Evolutionary conservation across 2,329 filamentous ascomycete species (phyloP), one percentile per base, ranked within the genome.

Genomic region (Fusarium humuli): DNA sequence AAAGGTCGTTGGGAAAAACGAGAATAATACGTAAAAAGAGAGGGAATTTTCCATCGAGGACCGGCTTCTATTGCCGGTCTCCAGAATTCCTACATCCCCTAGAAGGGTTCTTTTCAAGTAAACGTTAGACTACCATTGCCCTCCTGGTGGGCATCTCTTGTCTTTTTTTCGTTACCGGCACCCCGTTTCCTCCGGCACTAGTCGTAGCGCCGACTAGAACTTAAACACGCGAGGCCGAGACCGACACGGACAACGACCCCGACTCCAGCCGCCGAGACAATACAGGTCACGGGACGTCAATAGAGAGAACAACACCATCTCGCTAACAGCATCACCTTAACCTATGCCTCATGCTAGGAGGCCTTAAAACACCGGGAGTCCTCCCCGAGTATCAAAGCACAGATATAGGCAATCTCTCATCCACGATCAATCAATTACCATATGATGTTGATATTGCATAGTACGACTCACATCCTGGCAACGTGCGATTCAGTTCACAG

Each of bases 401-500:
- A 46, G 67, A 52, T 52, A 60, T 20, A 23, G 20, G 41, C 30
- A 54, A 57, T 55, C 45, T 52, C 34, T 52, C 53, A 64, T 52
- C 20, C 18, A 61, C 41, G 30, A 42, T 60, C 30, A 34, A 45
- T 47, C 27, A 34, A 30, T 52, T 34, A 48, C 41, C 58, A 53
- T 37, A 49, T 65, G 47, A 62, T 44, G 64, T 53, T 32, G 34
- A 48, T 46, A 65, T 67, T 30, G 22, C 53, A 72, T 72, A 71
- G 69, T 63, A 72, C 60, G 69, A 72, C 66, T 67, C 65, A 41
- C 46, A 67, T 64, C 65, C 62, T 60, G 34, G 56, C 64, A 73
- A 71, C 72, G 61, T 71, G 69, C 72, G 64, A 75, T 73, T 74
- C 61, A 69, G 54, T 32, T 50, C 18, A 48, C 57, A 65, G 65